Percentiles rank a stretch among this genome's conserved stretches.
Evolutionary conservation across 495 filamentous ascomycete species (phyloP).

Genomic region (Penicillium roqueforti): DNA sequence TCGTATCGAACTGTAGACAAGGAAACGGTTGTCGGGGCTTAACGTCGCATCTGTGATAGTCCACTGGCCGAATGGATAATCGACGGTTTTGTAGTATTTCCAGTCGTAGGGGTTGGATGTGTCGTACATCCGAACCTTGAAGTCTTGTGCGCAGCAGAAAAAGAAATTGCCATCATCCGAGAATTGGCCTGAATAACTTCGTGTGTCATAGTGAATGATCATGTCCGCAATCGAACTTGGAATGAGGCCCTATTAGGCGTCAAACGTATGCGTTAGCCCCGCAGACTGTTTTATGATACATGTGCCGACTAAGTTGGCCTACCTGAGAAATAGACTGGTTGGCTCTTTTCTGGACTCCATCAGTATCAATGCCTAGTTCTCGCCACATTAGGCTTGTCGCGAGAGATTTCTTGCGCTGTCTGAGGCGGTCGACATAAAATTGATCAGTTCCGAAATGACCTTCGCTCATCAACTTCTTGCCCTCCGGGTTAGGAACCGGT

Average conservation of each 20-base stretch:
- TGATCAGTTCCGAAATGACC: conserved; percentile 70
- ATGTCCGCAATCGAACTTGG: conserved; percentile 77
- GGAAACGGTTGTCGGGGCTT: conserved; percentile 85
- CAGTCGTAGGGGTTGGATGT: conserved; percentile 93
- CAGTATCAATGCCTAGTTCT: conserved; percentile 64
- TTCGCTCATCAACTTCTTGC: conserved; percentile 70
- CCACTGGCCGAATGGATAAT: conserved; percentile 84
- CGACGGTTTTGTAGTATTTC: conserved; percentile 91
- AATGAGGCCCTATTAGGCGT: conserved; percentile 47
- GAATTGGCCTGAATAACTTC: conserved; percentile 94
- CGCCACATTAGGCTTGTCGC: conserved; percentile 69
- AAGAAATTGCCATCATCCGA: conserved; percentile 97
- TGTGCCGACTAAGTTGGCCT: conserved; percentile 10
- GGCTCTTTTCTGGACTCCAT: conserved; percentile 49
- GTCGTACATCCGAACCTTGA: conserved; percentile 93
- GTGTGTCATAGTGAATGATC: conserved; percentile 78
- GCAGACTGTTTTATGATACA: not conserved
- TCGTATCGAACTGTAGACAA: conserved; percentile 85
- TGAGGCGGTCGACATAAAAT: conserved; percentile 44
- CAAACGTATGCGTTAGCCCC: not conserved
- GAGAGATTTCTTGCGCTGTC: conserved; percentile 56
- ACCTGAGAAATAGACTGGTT: conserved; percentile 65
- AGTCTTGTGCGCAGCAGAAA: conserved; percentile 91
- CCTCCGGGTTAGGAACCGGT: conserved; percentile 72
- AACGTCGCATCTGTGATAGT: conserved; percentile 92